Evolutionary conservation across 257 asterid genomes (phyloP).

Genomic region (Solanum sejunctum): DNA sequence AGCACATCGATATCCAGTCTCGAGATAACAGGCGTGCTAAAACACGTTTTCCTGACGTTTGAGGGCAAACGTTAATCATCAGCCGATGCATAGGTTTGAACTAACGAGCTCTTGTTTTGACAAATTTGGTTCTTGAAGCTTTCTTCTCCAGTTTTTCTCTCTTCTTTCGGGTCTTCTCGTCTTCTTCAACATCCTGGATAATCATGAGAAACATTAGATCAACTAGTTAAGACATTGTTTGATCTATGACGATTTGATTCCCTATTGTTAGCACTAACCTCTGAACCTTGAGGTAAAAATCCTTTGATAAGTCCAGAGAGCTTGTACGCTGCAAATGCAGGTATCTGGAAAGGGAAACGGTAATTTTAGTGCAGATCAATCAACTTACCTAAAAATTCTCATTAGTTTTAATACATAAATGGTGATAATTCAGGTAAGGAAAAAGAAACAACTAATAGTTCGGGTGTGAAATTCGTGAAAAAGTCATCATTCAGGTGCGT

Average conservation of each 20-base stretch:
- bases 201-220: background rate
- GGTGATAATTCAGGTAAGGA: background rate
- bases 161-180: conserved; percentile 74
- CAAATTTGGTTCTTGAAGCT: conserved; percentile 76
- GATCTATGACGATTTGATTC: background rate
- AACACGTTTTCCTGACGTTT: background rate
- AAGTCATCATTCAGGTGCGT: background rate
- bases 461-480: background rate
- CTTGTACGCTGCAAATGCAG: conserved; percentile 77
- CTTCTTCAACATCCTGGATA: conserved; percentile 74
- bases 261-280: conserved; percentile 25
- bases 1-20: background rate
- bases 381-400: background rate
- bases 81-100: background rate
- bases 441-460: background rate
- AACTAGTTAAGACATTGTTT: background rate
- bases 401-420: background rate
- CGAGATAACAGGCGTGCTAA: background rate
- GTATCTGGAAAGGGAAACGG: conserved; percentile 40
- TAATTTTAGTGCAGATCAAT: background rate
- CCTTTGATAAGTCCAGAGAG: conserved; percentile 75
- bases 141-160: conserved; percentile 90
- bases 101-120: conserved; percentile 54
- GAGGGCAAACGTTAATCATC: background rate
- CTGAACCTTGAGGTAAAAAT: conserved; percentile 56